Base-by-base conservation (phyloP, 2,329 filamentous ascomycete species). In the Nemania sp. region DNA sequence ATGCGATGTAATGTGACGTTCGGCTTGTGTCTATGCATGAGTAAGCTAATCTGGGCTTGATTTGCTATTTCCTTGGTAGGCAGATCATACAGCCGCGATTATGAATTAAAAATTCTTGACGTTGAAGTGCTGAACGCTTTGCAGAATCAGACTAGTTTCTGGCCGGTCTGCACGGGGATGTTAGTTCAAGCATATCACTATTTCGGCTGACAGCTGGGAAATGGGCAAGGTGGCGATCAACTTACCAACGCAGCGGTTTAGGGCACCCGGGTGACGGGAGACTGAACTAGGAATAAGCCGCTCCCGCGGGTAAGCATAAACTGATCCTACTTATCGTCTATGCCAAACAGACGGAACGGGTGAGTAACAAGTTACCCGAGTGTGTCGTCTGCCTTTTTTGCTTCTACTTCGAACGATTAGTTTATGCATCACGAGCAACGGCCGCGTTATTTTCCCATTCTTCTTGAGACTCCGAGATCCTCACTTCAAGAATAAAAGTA, bases 1-100 rank as follows among this genome's bases (percentile, higher is more conserved):
- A 72, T 72, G 68, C 69, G 64, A 70, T 70, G 67, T 68, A 64
- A 70, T 51, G 53, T 44, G 48, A 52, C 66, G 64, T 59, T 62
- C 58, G 59, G 56, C 57, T 61, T 60, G 58, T 62, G 64, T 65
- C 64, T 69, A 68, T 68, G 66, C 64, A 65, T 34, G 44, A 46
- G 49, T 54, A 56, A 64, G 59, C 47, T 58, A 61, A 52, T 20
- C 20, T 51, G 37, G 46, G 50, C 37, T 54, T 53, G 53, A 46
- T 31, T 17, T 43, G 31, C 40, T 33, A 52, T 34, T 45, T 48
- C 26, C 40, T 37, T 34, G 30, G 40, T 14, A 44, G 46, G 55
- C 31, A 49, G 52, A 52, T 52, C 52, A 52, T 58, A 55, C 55
- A 58, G 34, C 39, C 31, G 20, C 15, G 26, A 17, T 24, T 36